These are phyloP conservation scores for Penicillium verhagenii DNA, from an alignment of 495 filamentous ascomycete species.

Conservation along the genomic window DNA sequence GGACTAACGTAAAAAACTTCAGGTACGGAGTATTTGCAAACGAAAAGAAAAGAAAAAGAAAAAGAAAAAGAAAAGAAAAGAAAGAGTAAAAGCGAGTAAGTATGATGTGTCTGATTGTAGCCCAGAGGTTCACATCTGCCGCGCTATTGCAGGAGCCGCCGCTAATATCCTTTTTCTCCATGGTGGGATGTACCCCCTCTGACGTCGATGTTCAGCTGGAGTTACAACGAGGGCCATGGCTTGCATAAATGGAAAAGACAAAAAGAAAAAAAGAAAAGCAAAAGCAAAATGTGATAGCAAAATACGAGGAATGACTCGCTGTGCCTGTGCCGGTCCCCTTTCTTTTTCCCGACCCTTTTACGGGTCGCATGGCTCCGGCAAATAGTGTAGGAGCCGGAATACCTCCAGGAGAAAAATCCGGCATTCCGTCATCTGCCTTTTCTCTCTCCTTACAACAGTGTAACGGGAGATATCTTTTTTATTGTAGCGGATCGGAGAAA, in stretches of 20 bases:
- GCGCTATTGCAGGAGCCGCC: conserved; percentile 32
- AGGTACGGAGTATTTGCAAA: no score
- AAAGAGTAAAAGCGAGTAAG: no score
- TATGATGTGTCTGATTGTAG: conserved; percentile 30
- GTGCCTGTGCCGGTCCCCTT: neutral
- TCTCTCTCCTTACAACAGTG: neutral
- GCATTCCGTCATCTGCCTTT: conserved; percentile 4
- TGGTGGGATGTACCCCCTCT: conserved; percentile 27
- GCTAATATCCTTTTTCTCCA: conserved; percentile 25
- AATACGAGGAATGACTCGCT: conserved; percentile 13
- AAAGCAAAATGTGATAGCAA: conserved; percentile 2
- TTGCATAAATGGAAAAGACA: neutral
- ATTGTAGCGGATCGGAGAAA: neutral
- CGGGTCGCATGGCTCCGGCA: conserved; percentile 22
- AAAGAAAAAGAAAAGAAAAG: no score
- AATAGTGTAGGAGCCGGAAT: neutral
- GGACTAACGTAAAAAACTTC: no score
- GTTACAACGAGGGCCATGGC: neutral
- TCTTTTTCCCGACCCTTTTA: conserved; percentile 9
- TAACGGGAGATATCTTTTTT: neutral
- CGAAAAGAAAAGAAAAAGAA: no score
- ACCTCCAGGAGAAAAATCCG: conserved; percentile 8
- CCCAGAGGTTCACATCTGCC: conserved; percentile 21
- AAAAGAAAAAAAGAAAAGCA: neutral
- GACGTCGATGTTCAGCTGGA: conserved; percentile 31